Evolutionary conservation across 495 filamentous ascomycete genomes (phyloP), one percentile per base, ranked within the genome.

Genomic region (Neurospora pannonica): DNA sequence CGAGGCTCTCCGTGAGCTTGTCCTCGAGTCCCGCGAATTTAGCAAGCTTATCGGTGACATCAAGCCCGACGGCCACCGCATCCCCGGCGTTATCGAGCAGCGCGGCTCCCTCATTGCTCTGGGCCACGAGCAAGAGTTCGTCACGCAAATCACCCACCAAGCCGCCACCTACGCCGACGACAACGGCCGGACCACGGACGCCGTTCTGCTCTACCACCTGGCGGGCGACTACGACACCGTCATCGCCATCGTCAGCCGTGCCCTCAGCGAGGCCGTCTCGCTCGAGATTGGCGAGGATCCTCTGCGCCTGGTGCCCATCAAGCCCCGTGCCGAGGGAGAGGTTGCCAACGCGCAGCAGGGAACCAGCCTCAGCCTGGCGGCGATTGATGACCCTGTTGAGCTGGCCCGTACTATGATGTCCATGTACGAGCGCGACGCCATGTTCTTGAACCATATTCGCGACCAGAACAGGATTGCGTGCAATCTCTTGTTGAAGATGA

Each of bases 171-270:
- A 94, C 73, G 96, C 96, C 6, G 95, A 98, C 75, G 97, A 98
- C 78, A 97, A 94, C 81, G 95, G 97, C 40, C 88, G 97, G 43
- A 92, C 91, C 2, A 94, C 94, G 8, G 96, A 99, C 81, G 94
- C 97, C 1, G 95, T 98, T 6, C 86, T 99, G 69, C 84, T 99
- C 46, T 98, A 96, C 79, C 95, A 98, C 81, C 88, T 99, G 42
- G 95, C 95, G 0, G 93, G 93, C 77, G 94, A 99, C 78, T 98
- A 97, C 79, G 94, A 98, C 77, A 92, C 88, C 73, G 97, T 98
- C 48, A 89, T 98, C 72, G 83, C 88, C 54, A 95, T 97, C 76
- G 89, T 97, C 75, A 97, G 95, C 81, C 90, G 93, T 38, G 90
- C 94, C n/a, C 85, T 98, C 37, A 95, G 94, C 31, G 94, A 97